Evolutionary conservation across 129 eudicot genomes (phyloP).

Genomic region (Oenanthe sinensis): DNA sequence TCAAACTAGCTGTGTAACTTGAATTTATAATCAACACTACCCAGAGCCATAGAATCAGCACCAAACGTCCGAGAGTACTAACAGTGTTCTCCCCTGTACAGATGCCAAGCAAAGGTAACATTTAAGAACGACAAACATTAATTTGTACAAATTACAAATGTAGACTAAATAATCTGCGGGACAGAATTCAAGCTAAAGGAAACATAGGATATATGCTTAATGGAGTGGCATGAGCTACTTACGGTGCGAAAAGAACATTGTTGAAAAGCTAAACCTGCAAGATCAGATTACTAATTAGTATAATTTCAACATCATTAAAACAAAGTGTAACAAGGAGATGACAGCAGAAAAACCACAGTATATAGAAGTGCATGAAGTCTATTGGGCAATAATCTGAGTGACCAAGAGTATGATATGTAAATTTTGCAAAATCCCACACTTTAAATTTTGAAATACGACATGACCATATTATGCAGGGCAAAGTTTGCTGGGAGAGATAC

Average conservation of each 20-base stretch:
- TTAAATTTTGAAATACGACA: neutral
- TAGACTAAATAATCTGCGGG: neutral
- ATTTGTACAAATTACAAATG: neutral
- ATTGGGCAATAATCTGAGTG: neutral
- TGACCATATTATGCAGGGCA: neutral
- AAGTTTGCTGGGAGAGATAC: neutral
- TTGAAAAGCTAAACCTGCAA: slow-evolving; percentile 34
- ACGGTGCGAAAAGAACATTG: slow-evolving; percentile 31
- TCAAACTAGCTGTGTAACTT: slow-evolving; percentile 35
- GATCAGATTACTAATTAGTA: neutral
- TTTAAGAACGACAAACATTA: neutral
- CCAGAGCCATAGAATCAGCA: slow-evolving; percentile 33
- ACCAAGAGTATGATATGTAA: neutral
- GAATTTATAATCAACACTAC: slow-evolving; percentile 32
- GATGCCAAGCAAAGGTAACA: neutral
- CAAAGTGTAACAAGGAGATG: neutral
- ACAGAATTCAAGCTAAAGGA: neutral
- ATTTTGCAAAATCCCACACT: neutral
- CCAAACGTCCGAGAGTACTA: slow-evolving; percentile 31
- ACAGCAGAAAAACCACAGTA: neutral
- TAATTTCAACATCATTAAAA: neutral
- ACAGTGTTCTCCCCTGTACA: slow-evolving; percentile 28
- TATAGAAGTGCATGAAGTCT: neutral
- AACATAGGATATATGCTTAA: neutral
- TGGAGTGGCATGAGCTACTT: slow-evolving; percentile 7